phyloP scores from a whole-genome alignment of 75 land plant genomes.

The Cupressus sempervirens region DNA sequence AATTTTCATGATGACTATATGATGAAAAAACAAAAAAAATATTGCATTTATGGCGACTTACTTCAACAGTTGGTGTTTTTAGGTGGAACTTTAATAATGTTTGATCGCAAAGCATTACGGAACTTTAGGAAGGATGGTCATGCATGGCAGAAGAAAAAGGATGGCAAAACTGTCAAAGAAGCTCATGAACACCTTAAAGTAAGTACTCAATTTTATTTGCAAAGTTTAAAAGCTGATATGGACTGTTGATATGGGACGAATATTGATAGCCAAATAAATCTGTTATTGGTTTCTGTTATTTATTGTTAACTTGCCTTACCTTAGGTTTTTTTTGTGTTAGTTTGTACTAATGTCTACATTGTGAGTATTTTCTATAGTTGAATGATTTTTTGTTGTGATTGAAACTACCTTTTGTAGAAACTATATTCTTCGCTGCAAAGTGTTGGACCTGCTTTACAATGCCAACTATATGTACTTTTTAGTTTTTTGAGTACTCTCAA shows the following conservation, averaged over 20 bases:
- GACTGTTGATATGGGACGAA: background rate
- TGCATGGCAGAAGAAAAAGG: slow-evolving; percentile 90
- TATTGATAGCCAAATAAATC: background rate
- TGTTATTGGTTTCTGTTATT: background rate
- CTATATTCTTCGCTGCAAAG: background rate
- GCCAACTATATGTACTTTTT: background rate
- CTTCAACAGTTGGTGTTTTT: background rate
- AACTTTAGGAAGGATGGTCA: slow-evolving; percentile 93
- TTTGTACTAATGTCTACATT: background rate
- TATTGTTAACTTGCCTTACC: background rate
- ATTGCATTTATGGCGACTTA: background rate
- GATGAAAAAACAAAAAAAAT: background rate
- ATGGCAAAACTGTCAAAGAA: slow-evolving; percentile 86
- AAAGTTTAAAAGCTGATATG: background rate
- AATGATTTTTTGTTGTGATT: background rate
- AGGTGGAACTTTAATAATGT: slow-evolving; percentile 69
- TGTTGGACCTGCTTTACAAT: background rate
- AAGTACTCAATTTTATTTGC: slow-evolving; percentile 13
- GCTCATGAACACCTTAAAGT: slow-evolving; percentile 92
- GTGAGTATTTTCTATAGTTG: background rate
- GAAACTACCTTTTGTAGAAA: background rate
- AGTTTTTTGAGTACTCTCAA: background rate
- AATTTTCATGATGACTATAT: background rate
- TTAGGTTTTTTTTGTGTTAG: background rate
- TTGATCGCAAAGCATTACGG: slow-evolving; percentile 77